phyloP scores from a whole-genome alignment of 2,329 filamentous ascomycete genomes.

The Aspergillus sp. region DNA sequence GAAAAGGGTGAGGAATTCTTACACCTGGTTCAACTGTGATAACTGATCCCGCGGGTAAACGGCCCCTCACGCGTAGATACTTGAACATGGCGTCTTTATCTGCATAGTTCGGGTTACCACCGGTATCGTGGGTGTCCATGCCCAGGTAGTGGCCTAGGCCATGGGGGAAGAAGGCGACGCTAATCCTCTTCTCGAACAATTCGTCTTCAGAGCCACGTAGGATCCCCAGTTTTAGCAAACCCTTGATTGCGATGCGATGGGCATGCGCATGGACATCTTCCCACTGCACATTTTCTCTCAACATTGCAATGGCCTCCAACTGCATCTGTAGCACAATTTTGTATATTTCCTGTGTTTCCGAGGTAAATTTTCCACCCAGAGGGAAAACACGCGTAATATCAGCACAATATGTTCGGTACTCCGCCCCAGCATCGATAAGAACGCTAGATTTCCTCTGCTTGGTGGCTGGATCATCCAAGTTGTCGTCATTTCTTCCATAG shows the following conservation, averaged over 20 bases:
- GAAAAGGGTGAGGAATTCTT: conserved; percentile 38
- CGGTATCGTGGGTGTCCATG: conserved; percentile 88
- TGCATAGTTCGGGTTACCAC: conserved; percentile 73
- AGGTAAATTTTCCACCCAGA: conserved; percentile 67
- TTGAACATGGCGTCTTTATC: conserved; percentile 84
- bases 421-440: conserved; percentile 83
- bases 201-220: conserved; percentile 67
- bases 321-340: conserved; percentile 81
- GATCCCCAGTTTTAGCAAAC: conserved; percentile 71
- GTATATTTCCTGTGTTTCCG: conserved; percentile 73
- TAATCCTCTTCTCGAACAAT: conserved; percentile 76
- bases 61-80: conserved; percentile 78
- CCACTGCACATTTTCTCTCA: conserved; percentile 70
- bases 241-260: conserved; percentile 69
- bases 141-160: conserved; percentile 89
- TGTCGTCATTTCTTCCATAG: conserved; percentile 77
- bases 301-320: conserved; percentile 65
- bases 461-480: conserved; percentile 56
- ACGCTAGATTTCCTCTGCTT: conserved; percentile 63
- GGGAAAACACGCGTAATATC: conserved; percentile 91
- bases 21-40: conserved; percentile 94
- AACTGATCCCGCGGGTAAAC: conserved; percentile 74
- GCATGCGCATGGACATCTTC: conserved; percentile 72
- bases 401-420: conserved; percentile 81
- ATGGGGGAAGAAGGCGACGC: conserved; percentile 87